phyloP scores from a whole-genome alignment of 306 rosid species.

The Arachis stenosperma region DNA sequence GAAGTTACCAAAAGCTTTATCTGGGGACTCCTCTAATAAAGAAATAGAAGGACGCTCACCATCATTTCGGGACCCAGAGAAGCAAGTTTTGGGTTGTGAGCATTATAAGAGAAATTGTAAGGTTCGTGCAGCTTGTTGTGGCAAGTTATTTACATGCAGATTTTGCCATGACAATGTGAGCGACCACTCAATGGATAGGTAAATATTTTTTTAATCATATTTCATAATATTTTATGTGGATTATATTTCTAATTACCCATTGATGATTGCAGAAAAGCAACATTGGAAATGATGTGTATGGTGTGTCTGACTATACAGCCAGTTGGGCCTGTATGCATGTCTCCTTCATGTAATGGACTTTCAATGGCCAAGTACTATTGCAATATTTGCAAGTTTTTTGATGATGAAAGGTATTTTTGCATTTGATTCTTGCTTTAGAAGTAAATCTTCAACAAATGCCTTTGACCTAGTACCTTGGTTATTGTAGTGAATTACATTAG shows the following conservation, averaged over 20 bases:
- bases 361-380: slow-evolving; percentile 91
- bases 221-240: slow-evolving; percentile 21
- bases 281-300: slow-evolving; percentile 98
- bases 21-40: slow-evolving; percentile 70
- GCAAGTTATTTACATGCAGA: slow-evolving; percentile 90
- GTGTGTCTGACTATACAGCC: slow-evolving; percentile 75
- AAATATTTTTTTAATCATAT: slow-evolving; percentile 28
- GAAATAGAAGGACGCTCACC: slow-evolving; percentile 66
- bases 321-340: slow-evolving; percentile 80
- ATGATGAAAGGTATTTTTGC: slow-evolving; percentile 79
- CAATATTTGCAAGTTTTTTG: slow-evolving; percentile 93
- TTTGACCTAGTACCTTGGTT: background rate
- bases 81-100: slow-evolving; percentile 84
- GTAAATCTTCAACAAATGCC: slow-evolving; percentile 12
- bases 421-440: slow-evolving; percentile 30
- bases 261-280: slow-evolving; percentile 73
- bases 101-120: slow-evolving; percentile 99
- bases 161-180: slow-evolving; percentile 99
- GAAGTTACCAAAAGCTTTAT: slow-evolving; percentile 72
- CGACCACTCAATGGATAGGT: slow-evolving; percentile 99
- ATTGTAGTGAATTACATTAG: slow-evolving; percentile 8
- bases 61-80: slow-evolving; percentile 73
- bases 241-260: slow-evolving; percentile 37
- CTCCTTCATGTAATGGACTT: slow-evolving; percentile 86
- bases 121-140: slow-evolving; percentile 95